Percentiles rank a stretch among this genome's conserved stretches.
These are phyloP conservation scores for Martiniozyma asiatica DNA, from an alignment of 1,139 yeast species.

Conservation along the genomic window DNA sequence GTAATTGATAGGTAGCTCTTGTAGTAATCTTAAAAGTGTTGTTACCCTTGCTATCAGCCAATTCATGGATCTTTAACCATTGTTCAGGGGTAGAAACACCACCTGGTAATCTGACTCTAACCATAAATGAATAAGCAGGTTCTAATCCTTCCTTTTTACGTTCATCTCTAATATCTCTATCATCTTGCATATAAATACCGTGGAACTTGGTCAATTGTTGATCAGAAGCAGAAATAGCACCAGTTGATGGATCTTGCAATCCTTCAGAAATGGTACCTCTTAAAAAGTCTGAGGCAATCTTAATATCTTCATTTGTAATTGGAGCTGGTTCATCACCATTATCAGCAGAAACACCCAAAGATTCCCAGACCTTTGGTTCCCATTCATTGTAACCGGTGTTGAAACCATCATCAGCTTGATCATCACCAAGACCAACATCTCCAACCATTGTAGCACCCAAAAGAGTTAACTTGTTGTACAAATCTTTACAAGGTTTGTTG, in stretches of 20 bases:
- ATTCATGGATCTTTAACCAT: slow-evolving; percentile 75
- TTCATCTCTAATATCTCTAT: slow-evolving; percentile 88
- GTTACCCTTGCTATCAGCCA: slow-evolving; percentile 77
- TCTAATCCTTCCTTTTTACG: slow-evolving; percentile 87
- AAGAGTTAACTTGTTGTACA: slow-evolving; percentile 48
- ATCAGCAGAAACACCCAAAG: slow-evolving; percentile 81
- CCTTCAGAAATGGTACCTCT: slow-evolving; percentile 94
- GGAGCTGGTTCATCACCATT: slow-evolving; percentile 89
- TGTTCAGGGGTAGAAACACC: slow-evolving; percentile 82
- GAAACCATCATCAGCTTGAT: slow-evolving; percentile 93
- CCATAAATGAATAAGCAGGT: slow-evolving; percentile 95
- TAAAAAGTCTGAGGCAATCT: slow-evolving; percentile 70
- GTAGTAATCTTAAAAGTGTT: slow-evolving; percentile 92
- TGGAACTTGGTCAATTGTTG: slow-evolving; percentile 95
- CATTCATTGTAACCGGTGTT: slow-evolving; percentile 81
- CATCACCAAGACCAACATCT: slow-evolving; percentile 85
- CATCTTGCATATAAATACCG: slow-evolving; percentile 98
- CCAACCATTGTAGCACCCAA: slow-evolving; percentile 66
- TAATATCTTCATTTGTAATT: slow-evolving; percentile 91
- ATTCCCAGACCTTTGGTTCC: slow-evolving; percentile 80
- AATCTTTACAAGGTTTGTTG: slow-evolving; percentile 82
- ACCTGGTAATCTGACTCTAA: slow-evolving; percentile 90
- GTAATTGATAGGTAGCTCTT: slow-evolving; percentile 94
- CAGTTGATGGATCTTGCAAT: slow-evolving; percentile 69
- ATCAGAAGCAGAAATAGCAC: slow-evolving; percentile 86